These are phyloP conservation scores for Megacollybia marginata DNA, from an alignment of 768 basidiomycete species.

Conservation along the genomic window DNA sequence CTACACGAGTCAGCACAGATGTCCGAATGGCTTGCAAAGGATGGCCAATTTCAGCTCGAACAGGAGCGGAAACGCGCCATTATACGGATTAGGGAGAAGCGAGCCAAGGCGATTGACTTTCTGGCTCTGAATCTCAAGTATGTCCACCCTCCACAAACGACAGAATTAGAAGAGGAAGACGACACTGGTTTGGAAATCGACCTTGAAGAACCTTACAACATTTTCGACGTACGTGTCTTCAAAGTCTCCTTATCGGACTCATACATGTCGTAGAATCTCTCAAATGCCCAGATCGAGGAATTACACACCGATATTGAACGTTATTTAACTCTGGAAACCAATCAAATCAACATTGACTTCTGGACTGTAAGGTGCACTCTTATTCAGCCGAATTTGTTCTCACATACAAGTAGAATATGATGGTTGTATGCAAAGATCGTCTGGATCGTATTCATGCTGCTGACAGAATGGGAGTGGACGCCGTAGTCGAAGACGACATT, in stretches of 20 bases:
- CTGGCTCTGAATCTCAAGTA: conserved; percentile 93
- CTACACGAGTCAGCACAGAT: conserved; percentile 93
- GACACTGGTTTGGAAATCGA: conserved; percentile 94
- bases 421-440: conserved; percentile 91
- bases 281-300: conserved; percentile 83
- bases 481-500: conserved; percentile 76
- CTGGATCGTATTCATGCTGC: conserved; percentile 66
- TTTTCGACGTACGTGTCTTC: conserved; percentile 73
- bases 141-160: conserved; percentile 61
- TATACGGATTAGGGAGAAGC: conserved; percentile 91
- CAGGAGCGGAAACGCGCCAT: conserved; percentile 87
- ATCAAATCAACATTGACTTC: conserved; percentile 86
- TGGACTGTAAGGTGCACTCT: conserved; percentile 68
- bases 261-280: conserved; percentile 56
- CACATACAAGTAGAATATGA: conserved; percentile 70
- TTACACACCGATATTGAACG: conserved; percentile 91
- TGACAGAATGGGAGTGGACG: conserved; percentile 58
- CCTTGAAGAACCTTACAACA: conserved; percentile 96
- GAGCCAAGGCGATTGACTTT: conserved; percentile 98
- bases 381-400: background rate
- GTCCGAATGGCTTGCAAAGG: conserved; percentile 96
- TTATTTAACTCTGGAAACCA: conserved; percentile 82
- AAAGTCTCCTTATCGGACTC: conserved; percentile 2
- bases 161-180: conserved; percentile 62
- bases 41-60: conserved; percentile 94